These are phyloP conservation scores for Xylariomycetidae sp. DNA, from an alignment of 2,329 filamentous ascomycete species.

Conservation along the genomic window DNA sequence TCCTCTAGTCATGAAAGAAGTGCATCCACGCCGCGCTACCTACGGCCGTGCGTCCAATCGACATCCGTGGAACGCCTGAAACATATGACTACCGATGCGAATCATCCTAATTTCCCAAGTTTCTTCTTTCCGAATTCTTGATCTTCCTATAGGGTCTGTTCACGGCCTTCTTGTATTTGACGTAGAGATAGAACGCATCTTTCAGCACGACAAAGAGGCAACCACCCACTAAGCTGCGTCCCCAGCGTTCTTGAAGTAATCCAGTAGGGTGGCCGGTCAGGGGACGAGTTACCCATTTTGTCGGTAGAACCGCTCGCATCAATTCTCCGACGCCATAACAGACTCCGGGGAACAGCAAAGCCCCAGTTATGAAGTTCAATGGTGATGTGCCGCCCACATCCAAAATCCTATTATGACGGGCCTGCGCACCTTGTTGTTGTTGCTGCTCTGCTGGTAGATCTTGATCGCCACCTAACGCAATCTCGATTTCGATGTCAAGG, in stretches of 20 bases:
- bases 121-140: conserved; percentile 35
- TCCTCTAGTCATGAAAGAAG: too few relatives aligned
- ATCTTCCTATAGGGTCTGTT: conserved; percentile 51
- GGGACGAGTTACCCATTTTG: conserved; percentile 55
- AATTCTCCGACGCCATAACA: conserved; percentile 75
- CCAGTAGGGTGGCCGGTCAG: conserved; percentile 39
- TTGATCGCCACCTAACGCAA: conserved; percentile 15
- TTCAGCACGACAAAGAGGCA: conserved; percentile 85
- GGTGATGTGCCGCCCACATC: conserved; percentile 11
- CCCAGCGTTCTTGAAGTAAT: conserved; percentile 80
- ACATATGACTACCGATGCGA: too few relatives aligned
- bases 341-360: conserved; percentile 74
- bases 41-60: too few relatives aligned
- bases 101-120: conserved; percentile 12
- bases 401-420: conserved; percentile 11
- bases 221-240: conserved; percentile 81
- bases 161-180: conserved; percentile 58
- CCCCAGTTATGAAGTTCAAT: conserved; percentile 45
- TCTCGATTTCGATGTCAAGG: conserved; percentile 20
- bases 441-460: too few relatives aligned
- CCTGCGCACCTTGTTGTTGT: too few relatives aligned
- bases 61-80: too few relatives aligned
- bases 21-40: too few relatives aligned
- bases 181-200: conserved; percentile 57
- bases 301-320: conserved; percentile 64